These are phyloP conservation scores for Pichia scutulata DNA, from an alignment of 805 yeast species.

Conservation along the genomic window DNA sequence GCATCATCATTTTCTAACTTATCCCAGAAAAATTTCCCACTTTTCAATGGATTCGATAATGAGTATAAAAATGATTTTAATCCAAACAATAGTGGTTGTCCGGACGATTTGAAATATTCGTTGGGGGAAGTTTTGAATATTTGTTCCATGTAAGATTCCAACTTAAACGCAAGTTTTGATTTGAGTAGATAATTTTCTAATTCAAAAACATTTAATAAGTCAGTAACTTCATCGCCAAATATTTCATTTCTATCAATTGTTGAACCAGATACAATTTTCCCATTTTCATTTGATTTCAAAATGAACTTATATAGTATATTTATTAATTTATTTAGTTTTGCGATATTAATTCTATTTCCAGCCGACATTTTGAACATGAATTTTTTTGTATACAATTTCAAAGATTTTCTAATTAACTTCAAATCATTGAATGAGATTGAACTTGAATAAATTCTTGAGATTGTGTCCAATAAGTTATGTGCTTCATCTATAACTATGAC, in stretches of 20 bases:
- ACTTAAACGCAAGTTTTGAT: constrained; percentile 76
- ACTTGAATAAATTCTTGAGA: constrained; percentile 61
- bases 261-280: constrained; percentile 41
- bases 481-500: constrained; percentile 88
- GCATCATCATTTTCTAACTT: constrained; percentile 21
- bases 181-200: constrained; percentile 54
- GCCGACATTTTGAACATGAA: constrained; percentile 61
- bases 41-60: constrained; percentile 65
- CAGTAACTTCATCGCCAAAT: constrained; percentile 55
- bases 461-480: constrained; percentile 76
- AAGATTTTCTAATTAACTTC: constrained; percentile 34
- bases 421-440: constrained; percentile 46
- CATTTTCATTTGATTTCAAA: constrained; percentile 19
- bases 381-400: constrained; percentile 48
- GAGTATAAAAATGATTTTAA: constrained; percentile 57
- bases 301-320: constrained; percentile 45
- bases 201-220: constrained; percentile 60
- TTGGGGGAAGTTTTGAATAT: constrained; percentile 6
- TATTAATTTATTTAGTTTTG: constrained; percentile 54
- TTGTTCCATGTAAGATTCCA: constrained; percentile 58
- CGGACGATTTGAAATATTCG: constrained; percentile 6
- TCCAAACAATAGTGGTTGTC: constrained; percentile 54
- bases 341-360: constrained; percentile 61
- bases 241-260: constrained; percentile 46
- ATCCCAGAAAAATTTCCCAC: constrained; percentile 72